Conservation (phyloP, 2,329 filamentous ascomycete genomes). For the Ilyonectria robusta region DNA sequence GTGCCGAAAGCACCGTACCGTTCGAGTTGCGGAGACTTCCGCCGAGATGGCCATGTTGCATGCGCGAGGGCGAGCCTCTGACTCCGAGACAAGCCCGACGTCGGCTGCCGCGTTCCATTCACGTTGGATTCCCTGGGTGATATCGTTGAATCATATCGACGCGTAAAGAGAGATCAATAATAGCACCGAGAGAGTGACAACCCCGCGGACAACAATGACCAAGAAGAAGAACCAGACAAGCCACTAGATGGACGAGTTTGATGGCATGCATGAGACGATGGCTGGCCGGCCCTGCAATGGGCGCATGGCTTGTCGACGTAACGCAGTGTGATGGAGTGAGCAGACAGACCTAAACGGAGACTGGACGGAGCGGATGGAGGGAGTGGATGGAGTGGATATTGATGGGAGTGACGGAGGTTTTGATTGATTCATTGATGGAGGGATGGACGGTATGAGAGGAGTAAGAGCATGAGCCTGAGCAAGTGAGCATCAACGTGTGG, state of each 20-base stretch:
- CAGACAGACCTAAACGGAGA: conserved; percentile 33
- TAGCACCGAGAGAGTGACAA: not conserved
- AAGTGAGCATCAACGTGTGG: conserved; percentile 10
- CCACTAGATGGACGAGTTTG: conserved; percentile 25
- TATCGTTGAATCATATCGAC: not conserved
- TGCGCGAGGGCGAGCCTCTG: conserved; percentile 21
- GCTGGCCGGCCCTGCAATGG: conserved; percentile 19
- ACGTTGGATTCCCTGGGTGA: not conserved
- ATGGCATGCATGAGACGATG: conserved; percentile 27
- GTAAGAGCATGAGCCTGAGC: conserved; percentile 8
- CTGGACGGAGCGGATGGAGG: conserved; percentile 27
- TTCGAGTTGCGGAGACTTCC: conserved; percentile 13
- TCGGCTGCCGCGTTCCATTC: conserved; percentile 8
- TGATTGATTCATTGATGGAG: conserved; percentile 28
- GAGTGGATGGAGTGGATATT: conserved; percentile 34
- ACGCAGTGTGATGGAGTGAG: conserved; percentile 20
- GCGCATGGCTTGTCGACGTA: conserved; percentile 21
- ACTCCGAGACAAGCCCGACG: conserved; percentile 29
- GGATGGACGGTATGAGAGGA: conserved; percentile 24
- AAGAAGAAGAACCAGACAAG: not conserved
- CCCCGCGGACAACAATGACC: not conserved
- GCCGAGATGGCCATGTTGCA: conserved; percentile 31
- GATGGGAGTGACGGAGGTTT: conserved; percentile 20
- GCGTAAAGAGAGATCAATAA: not conserved
- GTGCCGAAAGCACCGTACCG: conserved; percentile 2